Conservation (phyloP, 2,329 filamentous ascomycete species). For the Lasiodiplodia hormozganensis region DNA sequence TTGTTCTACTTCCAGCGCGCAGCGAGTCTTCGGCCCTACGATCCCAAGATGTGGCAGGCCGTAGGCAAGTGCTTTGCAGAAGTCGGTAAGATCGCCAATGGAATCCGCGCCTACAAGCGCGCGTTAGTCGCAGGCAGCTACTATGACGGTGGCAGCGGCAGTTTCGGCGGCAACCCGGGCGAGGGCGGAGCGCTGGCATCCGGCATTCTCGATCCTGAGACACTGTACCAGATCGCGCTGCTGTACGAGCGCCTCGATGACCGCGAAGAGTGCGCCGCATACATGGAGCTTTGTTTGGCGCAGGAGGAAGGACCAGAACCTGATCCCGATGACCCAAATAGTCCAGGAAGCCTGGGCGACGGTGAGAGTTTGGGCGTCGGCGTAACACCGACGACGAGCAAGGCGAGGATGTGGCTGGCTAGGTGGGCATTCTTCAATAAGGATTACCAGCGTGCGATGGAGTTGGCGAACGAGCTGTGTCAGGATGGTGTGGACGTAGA, state of each 20-base stretch:
- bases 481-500: slow-evolving; percentile 97
- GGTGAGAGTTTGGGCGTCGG: slow-evolving; percentile 70
- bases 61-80: slow-evolving; percentile 91
- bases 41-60: slow-evolving; percentile 98
- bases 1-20: slow-evolving; percentile 98
- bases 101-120: slow-evolving; percentile 93
- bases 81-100: slow-evolving; percentile 85
- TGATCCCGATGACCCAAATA: slow-evolving; percentile 36
- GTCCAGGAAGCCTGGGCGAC: slow-evolving; percentile 40
- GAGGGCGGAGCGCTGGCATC: slow-evolving; percentile 51
- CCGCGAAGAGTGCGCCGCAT: slow-evolving; percentile 80
- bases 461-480: slow-evolving; percentile 87
- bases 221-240: slow-evolving; percentile 84
- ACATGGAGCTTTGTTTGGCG: slow-evolving; percentile 94
- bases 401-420: slow-evolving; percentile 92
- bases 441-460: slow-evolving; percentile 78
- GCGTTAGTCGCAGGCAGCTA: slow-evolving; percentile 88
- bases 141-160: slow-evolving; percentile 71
- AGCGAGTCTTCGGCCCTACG: slow-evolving; percentile 89
- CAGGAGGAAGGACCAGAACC: slow-evolving; percentile 78
- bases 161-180: slow-evolving; percentile 55
- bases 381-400: slow-evolving; percentile 89
- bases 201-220: slow-evolving; percentile 82
- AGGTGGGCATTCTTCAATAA: slow-evolving; percentile 76
- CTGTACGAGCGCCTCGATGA: slow-evolving; percentile 86